Evolutionary conservation across 805 yeast species (phyloP), one percentile per base, ranked within the genome.

Genomic region (Candida tammaniensis): DNA sequence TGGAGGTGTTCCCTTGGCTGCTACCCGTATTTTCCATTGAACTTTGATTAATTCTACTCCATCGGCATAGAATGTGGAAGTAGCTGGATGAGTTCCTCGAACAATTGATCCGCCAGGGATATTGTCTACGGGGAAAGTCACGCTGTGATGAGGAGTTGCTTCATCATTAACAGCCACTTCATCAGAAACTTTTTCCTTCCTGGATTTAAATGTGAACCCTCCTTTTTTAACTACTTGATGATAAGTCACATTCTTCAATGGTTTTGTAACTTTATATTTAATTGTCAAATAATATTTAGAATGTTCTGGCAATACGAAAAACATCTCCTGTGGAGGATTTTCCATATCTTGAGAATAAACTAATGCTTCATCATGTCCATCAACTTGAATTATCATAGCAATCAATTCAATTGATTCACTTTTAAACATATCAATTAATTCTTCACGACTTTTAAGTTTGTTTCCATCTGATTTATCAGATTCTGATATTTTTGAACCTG

Each of bases 31-130:
- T 11, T 36, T 35, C 56, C 57, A 56, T 11, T 38, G 35, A 17
- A 43, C 35, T 5, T 32, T 13, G 16, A 51, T 44, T 3, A 51
- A 33, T 14, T 38, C 37, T 15, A 44, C 33, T 8, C 50, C 53
- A 3, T 43, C 50, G 13, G 43, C 49, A 24, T 38, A 38, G 27
- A 59, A 48, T 4, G 46, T 41, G 6, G 57, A 44, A 5, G 30
- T 30, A 5, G 61, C 61, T 7, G 48, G 48, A 40, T 52, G 54
- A 1, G 39, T 44, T 1, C 62, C 64, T 39, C 65, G 47, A 12
- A 54, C 32, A 12, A 59, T 42, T 7, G 41, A 30, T 1, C 65
- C 65, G 10, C 61, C 58, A 1, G 65, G 64, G 9, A 59, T 27
- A 6, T 46, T 40, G n/a, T 56, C 63, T 1, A 54, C 51, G 2